phyloP scores from a whole-genome alignment of 2,329 filamentous ascomycete species.

The Colletotrichum agaves region DNA sequence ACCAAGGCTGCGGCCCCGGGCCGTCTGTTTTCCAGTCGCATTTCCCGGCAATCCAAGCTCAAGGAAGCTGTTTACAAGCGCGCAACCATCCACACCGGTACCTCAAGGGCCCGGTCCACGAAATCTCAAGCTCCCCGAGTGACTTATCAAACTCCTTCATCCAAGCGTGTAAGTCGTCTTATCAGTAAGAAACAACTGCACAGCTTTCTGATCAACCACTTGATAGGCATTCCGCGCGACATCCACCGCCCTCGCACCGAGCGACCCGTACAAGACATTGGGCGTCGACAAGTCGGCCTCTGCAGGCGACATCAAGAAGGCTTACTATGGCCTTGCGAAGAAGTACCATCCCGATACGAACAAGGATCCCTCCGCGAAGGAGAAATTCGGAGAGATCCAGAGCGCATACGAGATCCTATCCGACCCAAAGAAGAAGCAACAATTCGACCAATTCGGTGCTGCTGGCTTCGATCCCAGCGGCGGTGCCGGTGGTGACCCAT shows the following conservation, averaged over 20 bases:
- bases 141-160: conserved; percentile 43
- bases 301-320: conserved; percentile 92
- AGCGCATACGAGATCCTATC: conserved; percentile 93
- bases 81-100: conserved; percentile 39
- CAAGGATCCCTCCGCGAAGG: conserved; percentile 92
- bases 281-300: conserved; percentile 87
- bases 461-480: conserved; percentile 86
- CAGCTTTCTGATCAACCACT: conserved; percentile 10
- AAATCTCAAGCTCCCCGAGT: conserved; percentile 40
- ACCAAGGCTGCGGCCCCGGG: conserved; percentile 58
- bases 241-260: conserved; percentile 58
- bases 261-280: conserved; percentile 88
- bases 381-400: conserved; percentile 93
- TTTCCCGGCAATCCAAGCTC: conserved; percentile 53
- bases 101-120: conserved; percentile 30
- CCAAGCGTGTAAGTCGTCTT: conserved; percentile 38
- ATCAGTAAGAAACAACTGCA: neutral
- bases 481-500: conserved; percentile 68
- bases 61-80: conserved; percentile 52
- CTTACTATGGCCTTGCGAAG: conserved; percentile 97
- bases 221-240: conserved; percentile 71
- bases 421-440: conserved; percentile 91
- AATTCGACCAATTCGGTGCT: conserved; percentile 90
- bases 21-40: conserved; percentile 53
- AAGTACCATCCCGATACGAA: conserved; percentile 99